Evolutionary conservation across 2,329 filamentous ascomycete genomes (phyloP), one percentile per base, ranked within the genome.

Genomic region (Colletotrichum sp.): DNA sequence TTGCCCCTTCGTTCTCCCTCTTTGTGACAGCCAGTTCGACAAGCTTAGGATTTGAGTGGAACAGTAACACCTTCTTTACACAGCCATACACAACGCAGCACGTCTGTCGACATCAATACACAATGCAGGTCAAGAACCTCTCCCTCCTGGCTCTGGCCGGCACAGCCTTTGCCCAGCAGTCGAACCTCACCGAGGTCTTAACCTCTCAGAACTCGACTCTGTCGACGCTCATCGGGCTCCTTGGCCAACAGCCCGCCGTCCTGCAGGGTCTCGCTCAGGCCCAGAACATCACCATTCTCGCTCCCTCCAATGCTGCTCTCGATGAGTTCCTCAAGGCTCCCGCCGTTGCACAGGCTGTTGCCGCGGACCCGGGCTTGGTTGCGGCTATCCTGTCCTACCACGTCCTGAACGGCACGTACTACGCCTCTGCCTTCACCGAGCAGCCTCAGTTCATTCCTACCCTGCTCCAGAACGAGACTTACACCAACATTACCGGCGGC

Each of bases 401-500:
- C 79, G 86, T 92, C 22, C 80, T 92, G 15, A 88, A 89, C 73
- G 90, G 89, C 36, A 87, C 85, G 1, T 86, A 88, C 78, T 80
- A 77, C 16, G 77, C 79, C 18, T 78, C 78, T 3, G 77, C 69
- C 73, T 79, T 83, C 61, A 76, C 72, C 22, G 77, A 82, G 18
- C 80, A 81, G 39, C 76, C 84, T 0, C 73, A 80, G 5, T 85
- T 87, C 58, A 78, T 87, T 32, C 82, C 82, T 6, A 87, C 86
- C 1, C 69, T 89, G 9, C 83, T 93, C 70, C 88, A 83, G 22
- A 87, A 91, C 77, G 66, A 84, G 27, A 83, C 85, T 0, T 93
- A 89, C 80, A 85, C 88, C 77, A 92, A 92, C 72, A 87, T 93
- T 13, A 91, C 90, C 5, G 89, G 88, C 39, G 91, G 91, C 3